Base-by-base conservation (phyloP, 805 yeast genomes). In the Kazachstania taianensis region DNA sequence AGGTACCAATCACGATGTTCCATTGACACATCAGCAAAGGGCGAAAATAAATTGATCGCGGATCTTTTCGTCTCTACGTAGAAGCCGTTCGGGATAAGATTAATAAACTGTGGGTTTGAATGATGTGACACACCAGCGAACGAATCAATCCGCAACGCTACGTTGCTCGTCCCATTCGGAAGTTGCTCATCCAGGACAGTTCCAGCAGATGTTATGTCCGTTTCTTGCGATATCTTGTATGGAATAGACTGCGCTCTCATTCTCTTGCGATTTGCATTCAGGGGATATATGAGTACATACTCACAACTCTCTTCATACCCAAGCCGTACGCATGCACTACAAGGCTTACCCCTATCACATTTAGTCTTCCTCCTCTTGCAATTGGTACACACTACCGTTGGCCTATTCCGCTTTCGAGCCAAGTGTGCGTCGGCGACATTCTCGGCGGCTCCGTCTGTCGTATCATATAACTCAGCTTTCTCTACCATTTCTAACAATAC, bases 321-420 rank as follows among this genome's bases (percentile, higher is more conserved):
- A 12, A 44, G 28, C 25, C 46, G 36, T 16, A 41, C 25, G 33
- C 61, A 56, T 19, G 43, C 42, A 1, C 43, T 42, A 30, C 61
- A 56, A 2, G 61, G 61, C 14, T 35, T 37, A 12, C 33, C 38
- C 34, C 50, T 45, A 33, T 53, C 53, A 40, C 61, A 56, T 37
- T 51, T 53, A 32, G 48, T 56, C 33, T 55, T 56, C 24, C 59
- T 45, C 27, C 52, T 48, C 33, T 45, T 53, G 38, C 61, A 56
- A 36, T 56, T 56, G n/a, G 51, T 41, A 36, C 61, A 56, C 5
- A 55, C 59, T 8, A 56, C 41, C 1, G 59, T 55, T 7, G 41
- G 37, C 28, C 61, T 48, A 14, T 48, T 41, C 19, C 60, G 45
- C 32, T 39, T 50, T 15, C 28, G 36, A 10, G 13, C 9, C 25